These are phyloP conservation scores for Metschnikowia henanensis DNA, from an alignment of 805 yeast genomes.

Conservation along the genomic window DNA sequence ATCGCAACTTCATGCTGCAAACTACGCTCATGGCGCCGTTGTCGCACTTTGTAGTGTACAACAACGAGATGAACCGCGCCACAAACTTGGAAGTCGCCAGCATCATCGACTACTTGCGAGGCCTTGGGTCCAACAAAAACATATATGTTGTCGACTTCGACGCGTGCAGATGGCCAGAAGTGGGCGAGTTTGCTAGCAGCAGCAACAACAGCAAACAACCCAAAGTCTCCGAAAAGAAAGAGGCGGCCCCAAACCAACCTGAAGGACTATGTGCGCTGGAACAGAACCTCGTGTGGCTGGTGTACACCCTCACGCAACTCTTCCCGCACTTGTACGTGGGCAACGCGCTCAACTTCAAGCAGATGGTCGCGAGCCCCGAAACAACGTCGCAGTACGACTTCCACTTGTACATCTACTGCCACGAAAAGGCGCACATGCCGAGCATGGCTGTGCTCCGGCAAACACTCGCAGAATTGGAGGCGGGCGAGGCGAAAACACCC, in stretches of 20 bases:
- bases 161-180: conserved; percentile 1
- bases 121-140: not conserved
- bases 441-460: conserved; percentile 12
- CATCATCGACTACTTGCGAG: conserved; percentile 13
- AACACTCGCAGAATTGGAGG: conserved; percentile 13
- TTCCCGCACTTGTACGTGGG: conserved; percentile 32
- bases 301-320: conserved; percentile 30
- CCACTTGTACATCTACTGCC: conserved; percentile 22
- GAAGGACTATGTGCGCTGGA: conserved; percentile 28
- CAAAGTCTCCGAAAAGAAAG: not conserved
- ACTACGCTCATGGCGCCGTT: conserved; percentile 31
- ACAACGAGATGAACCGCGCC: conserved; percentile 19
- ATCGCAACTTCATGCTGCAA: conserved; percentile 32
- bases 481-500: conserved; percentile 7
- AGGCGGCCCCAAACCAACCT: not conserved
- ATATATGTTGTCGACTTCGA: conserved; percentile 14
- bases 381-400: conserved; percentile 12
- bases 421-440: conserved; percentile 22
- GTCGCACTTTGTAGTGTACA: conserved; percentile 34
- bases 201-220: not conserved
- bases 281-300: conserved; percentile 35
- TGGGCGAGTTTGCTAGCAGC: conserved; percentile 3
- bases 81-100: conserved; percentile 22
- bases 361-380: conserved; percentile 10
- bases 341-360: conserved; percentile 30